Conservation (phyloP, 2,329 filamentous ascomycete species). For the Penicillium capsulatum region DNA sequence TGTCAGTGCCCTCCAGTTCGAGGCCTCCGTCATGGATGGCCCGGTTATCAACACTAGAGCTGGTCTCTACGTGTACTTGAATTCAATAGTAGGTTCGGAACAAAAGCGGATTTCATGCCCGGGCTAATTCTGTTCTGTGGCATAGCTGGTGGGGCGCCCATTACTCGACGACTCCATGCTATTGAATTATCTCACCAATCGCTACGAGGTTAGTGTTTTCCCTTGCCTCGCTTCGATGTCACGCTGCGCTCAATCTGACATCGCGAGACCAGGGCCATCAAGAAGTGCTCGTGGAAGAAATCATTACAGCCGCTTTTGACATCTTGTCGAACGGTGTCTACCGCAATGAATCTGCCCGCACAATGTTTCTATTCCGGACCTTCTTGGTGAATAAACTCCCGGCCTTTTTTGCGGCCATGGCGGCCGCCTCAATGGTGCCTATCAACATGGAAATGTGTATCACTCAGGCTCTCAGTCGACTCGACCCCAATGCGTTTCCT, state of each 20-base stretch:
- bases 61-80: conserved; percentile 80
- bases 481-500: conserved; percentile 61
- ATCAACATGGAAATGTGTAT: conserved; percentile 62
- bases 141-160: conserved; percentile 74
- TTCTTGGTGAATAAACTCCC: conserved; percentile 77
- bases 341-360: conserved; percentile 57
- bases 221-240: neutral
- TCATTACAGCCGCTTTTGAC: conserved; percentile 86
- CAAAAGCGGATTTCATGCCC: neutral
- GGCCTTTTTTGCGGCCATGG: conserved; percentile 55
- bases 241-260: conserved; percentile 31
- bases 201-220: conserved; percentile 63
- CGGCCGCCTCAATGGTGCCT: conserved; percentile 54
- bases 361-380: conserved; percentile 71
- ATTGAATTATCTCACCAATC: conserved; percentile 74
- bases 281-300: conserved; percentile 71
- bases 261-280: conserved; percentile 60
- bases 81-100: conserved; percentile 61
- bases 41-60: conserved; percentile 71
- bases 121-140: conserved; percentile 30
- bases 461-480: conserved; percentile 59
- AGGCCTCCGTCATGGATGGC: conserved; percentile 58
- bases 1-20: conserved; percentile 50
- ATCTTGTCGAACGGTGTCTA: conserved; percentile 83
- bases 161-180: conserved; percentile 76